phyloP scores from a whole-genome alignment of 305 asterid genomes.

The Solanum hybrid region DNA sequence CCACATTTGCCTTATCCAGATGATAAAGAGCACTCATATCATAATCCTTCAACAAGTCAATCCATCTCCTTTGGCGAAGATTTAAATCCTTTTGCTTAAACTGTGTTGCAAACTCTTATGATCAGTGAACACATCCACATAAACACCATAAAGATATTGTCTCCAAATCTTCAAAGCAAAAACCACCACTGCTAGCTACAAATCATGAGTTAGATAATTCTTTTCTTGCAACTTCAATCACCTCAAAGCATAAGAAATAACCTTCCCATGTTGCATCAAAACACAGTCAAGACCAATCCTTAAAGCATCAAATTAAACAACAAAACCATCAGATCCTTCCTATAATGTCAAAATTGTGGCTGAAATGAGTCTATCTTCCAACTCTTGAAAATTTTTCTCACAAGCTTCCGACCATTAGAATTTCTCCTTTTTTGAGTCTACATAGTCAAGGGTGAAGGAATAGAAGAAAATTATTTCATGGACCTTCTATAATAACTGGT shows the following conservation, averaged over 20 bases:
- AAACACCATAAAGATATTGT: not conserved
- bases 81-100: not conserved
- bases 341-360: not conserved
- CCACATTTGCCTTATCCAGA: not conserved
- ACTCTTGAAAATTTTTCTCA: not conserved
- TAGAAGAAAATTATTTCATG: not conserved
- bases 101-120: not conserved
- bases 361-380: not conserved
- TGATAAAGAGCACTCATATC: not conserved
- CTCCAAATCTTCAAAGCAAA: not conserved
- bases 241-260: not conserved
- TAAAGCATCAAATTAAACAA: not conserved
- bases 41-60: not conserved
- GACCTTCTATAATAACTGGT: not conserved
- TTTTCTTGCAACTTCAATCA: not conserved
- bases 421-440: not conserved
- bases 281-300: not conserved
- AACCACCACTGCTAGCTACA: not conserved
- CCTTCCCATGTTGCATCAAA: not conserved
- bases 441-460: not conserved
- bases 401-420: not conserved
- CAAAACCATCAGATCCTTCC: not conserved
- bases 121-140: not conserved
- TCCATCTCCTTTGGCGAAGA: not conserved
- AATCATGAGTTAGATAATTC: not conserved